phyloP scores from a whole-genome alignment of 208 protist genomes.

The Histomonas meleagridis region DNA sequence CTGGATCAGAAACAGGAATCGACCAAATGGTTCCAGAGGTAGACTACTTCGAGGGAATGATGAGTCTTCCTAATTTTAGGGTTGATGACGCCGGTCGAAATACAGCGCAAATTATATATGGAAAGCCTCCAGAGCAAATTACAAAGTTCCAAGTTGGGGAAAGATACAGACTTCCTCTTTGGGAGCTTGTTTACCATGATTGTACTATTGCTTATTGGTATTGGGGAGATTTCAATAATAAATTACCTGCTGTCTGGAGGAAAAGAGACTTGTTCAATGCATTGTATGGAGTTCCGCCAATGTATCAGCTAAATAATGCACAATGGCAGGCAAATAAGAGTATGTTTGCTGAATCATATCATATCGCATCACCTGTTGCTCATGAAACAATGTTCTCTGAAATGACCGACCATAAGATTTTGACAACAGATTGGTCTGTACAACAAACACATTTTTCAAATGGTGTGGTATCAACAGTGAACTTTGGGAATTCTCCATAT shows the following conservation, averaged over 20 bases:
- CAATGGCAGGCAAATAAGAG: not conserved
- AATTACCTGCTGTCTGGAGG: not conserved
- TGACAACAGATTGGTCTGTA: not conserved
- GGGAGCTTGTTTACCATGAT: not conserved
- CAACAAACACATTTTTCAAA: not conserved
- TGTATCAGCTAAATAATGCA: no score
- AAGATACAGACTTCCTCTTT: not conserved
- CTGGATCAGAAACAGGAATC: not conserved
- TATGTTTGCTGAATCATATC: not conserved
- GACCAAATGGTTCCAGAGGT: not conserved
- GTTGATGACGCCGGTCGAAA: not conserved
- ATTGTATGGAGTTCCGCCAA: conserved; percentile 23
- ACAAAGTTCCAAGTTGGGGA: not conserved
- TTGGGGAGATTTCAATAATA: conserved; percentile 15
- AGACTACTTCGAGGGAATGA: conserved; percentile 33
- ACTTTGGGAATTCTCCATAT: not conserved
- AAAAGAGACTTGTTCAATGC: conserved; percentile 13
- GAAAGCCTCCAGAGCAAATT: not conserved
- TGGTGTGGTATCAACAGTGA: not conserved
- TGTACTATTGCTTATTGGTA: conserved; percentile 4
- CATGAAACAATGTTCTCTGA: not conserved
- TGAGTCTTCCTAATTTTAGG: not conserved
- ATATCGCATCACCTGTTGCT: not conserved
- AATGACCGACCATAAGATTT: not conserved
- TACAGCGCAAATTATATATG: not conserved